phyloP scores from a whole-genome alignment of 371 early-diverging fungal species.

The Dinochytrium kinnereticum region DNA sequence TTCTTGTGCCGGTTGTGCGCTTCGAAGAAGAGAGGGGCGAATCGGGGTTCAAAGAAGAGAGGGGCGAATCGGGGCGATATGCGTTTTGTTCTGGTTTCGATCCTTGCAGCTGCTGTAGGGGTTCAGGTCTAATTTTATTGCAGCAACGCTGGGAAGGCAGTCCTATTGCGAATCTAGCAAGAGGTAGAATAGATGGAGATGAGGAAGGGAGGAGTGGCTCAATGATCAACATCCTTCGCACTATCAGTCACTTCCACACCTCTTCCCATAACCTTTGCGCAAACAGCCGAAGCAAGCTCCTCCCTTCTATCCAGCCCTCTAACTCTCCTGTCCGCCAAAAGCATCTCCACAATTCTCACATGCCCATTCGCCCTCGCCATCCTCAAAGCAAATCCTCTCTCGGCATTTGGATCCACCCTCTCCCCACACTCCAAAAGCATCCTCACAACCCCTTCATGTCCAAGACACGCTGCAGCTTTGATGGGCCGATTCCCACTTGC shows the following conservation, averaged over 20 bases:
- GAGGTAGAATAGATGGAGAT: neutral
- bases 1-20: neutral
- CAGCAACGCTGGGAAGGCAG: too few relatives aligned
- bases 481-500: neutral
- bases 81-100: too few relatives aligned
- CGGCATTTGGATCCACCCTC: neutral
- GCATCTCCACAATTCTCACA: constrained; percentile 2
- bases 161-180: neutral
- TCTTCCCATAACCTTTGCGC: neutral
- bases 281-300: neutral
- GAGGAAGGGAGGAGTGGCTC: neutral
- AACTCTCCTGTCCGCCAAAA: neutral
- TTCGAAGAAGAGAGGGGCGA: neutral
- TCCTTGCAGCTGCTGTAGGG: too few relatives aligned
- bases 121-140: too few relatives aligned
- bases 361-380: constrained; percentile 7
- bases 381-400: neutral
- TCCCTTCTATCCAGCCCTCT: neutral
- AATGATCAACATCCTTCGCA: too few relatives aligned
- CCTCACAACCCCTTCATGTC: constrained; percentile 9
- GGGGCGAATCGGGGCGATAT: too few relatives aligned
- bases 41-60: too few relatives aligned
- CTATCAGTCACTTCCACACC: too few relatives aligned
- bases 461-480: neutral
- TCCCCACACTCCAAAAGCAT: neutral